A percentile compares a stretch with the other conserved stretches of the same genome.
These are phyloP conservation scores for Trypanosoma theileri DNA, from an alignment of 208 protist genomes.

Conservation along the genomic window DNA sequence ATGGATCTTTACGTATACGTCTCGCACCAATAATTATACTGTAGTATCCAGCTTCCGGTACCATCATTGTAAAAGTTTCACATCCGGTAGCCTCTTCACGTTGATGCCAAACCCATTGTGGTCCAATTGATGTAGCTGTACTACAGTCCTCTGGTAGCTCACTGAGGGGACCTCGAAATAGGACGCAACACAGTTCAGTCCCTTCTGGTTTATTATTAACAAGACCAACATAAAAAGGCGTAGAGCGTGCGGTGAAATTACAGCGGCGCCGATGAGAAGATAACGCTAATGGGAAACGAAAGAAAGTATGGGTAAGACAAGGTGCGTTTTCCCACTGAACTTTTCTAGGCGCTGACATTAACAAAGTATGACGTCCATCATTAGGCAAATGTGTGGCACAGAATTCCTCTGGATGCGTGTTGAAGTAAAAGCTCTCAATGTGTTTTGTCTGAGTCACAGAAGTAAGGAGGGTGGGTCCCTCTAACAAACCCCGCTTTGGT, in stretches of 20 bases:
- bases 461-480: conserved; percentile 17
- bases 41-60: conserved; percentile 76
- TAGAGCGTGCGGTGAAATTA: conserved; percentile 43
- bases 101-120: conserved; percentile 84
- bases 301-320: conserved; percentile 66
- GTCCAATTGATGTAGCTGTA: conserved; percentile 35
- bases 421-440: conserved; percentile 77
- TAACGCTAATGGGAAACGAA: conserved; percentile 47
- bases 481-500: conserved; percentile 17
- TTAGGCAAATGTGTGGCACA: conserved; percentile 62
- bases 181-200: conserved; percentile 72
- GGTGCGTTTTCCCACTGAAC: conserved; percentile 55
- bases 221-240: conserved; percentile 72
- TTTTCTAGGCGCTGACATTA: conserved; percentile 34
- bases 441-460: background rate
- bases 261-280: conserved; percentile 46
- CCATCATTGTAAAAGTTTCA: conserved; percentile 83
- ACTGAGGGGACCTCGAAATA: conserved; percentile 65
- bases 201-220: conserved; percentile 45
- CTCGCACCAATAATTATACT: conserved; percentile 69
- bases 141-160: conserved; percentile 49
- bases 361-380: conserved; percentile 37
- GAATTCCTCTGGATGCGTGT: conserved; percentile 57
- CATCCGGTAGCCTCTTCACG: conserved; percentile 49
- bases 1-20: conserved; percentile 65